Evolutionary conservation across 129 eudicot species (phyloP).

Genomic region (Ambrosia trifida): DNA sequence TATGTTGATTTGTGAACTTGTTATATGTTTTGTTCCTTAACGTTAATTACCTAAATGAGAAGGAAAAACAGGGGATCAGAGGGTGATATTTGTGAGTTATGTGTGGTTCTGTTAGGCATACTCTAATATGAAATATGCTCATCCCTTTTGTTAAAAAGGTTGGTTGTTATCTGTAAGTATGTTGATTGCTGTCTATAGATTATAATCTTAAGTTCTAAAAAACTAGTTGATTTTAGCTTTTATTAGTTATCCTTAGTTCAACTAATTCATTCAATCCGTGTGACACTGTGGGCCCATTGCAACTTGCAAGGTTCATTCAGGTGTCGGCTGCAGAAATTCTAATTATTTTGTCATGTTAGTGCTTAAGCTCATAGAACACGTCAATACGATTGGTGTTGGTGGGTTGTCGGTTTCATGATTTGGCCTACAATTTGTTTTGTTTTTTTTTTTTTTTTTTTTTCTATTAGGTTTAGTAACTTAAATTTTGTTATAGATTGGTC

Average conservation of each 20-base stretch:
- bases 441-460: no score
- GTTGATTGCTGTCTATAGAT: slow-evolving; percentile 9
- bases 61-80: background rate
- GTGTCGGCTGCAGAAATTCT: slow-evolving; percentile 10
- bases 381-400: background rate
- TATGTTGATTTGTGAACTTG: slow-evolving; percentile 9
- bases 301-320: slow-evolving; percentile 12
- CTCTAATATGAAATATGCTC: background rate
- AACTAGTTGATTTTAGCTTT: background rate
- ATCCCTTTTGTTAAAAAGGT: background rate
- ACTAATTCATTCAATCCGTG: background rate
- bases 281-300: background rate
- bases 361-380: background rate
- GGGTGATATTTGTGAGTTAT: background rate
- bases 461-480: background rate
- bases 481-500: no score
- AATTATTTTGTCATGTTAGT: slow-evolving; percentile 5
- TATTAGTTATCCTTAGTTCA: background rate
- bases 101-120: background rate
- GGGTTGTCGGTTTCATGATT: background rate
- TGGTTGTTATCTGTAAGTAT: background rate
- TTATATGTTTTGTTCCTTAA: slow-evolving; percentile 13
- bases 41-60: background rate
- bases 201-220: background rate
- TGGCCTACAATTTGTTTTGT: background rate